Conservation (phyloP, 129 eudicot genomes). For the Cynara cardunculus region DNA sequence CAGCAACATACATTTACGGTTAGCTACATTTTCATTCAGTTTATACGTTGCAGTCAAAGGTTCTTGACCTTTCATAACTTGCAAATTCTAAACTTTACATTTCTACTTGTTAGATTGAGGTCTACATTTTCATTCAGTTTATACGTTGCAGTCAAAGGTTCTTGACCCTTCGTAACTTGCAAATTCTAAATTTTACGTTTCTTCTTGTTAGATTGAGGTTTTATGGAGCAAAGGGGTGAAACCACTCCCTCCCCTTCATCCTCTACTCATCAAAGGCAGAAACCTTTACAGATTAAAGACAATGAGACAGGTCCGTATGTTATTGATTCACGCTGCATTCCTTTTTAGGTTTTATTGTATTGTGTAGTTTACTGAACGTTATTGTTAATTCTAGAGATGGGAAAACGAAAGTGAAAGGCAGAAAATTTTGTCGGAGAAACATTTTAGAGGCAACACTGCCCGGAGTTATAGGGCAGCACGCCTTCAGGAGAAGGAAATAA, state of each 20-base stretch:
- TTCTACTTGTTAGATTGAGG: slow-evolving; percentile 15
- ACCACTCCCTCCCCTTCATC: slow-evolving; percentile 90
- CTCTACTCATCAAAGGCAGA: slow-evolving; percentile 85
- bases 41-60: background rate
- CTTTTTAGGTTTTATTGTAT: background rate
- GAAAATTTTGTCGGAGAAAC: slow-evolving; percentile 63
- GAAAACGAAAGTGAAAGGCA: slow-evolving; percentile 74
- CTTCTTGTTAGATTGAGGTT: slow-evolving; percentile 65
- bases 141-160: background rate
- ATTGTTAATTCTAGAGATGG: slow-evolving; percentile 57
- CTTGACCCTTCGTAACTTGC: background rate
- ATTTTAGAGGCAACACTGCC: slow-evolving; percentile 64
- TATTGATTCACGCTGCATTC: background rate
- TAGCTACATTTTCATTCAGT: background rate
- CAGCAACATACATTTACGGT: slow-evolving; percentile 95
- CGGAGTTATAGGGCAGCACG: slow-evolving; percentile 65
- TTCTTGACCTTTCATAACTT: background rate
- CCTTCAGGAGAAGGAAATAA: slow-evolving; percentile 50
- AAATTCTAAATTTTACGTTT: background rate
- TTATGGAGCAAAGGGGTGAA: slow-evolving; percentile 88
- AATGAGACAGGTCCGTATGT: slow-evolving; percentile 57
- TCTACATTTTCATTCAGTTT: background rate
- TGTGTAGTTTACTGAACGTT: slow-evolving; percentile 11
- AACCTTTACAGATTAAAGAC: slow-evolving; percentile 79
- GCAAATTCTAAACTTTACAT: background rate